phyloP scores from a whole-genome alignment of 768 basidiomycete species.

The Cystofilobasidium macerans region DNA sequence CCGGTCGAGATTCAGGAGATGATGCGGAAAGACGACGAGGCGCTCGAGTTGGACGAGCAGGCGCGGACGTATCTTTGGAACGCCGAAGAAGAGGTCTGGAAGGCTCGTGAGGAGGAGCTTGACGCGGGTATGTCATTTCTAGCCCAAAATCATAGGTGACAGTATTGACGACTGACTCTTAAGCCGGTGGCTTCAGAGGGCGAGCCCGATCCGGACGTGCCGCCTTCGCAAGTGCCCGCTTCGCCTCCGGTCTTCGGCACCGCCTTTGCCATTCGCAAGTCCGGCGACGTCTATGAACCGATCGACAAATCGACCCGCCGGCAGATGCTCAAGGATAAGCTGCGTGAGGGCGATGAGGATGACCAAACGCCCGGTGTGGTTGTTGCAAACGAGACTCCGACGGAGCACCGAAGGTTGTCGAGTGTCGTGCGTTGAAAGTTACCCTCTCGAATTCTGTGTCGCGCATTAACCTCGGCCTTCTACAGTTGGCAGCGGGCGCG shows the following conservation, averaged over 20 bases:
- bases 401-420: not conserved
- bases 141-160: not conserved
- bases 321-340: not conserved
- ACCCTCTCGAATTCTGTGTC: not conserved
- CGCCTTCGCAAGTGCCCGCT: not conserved
- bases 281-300: not conserved
- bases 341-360: not conserved
- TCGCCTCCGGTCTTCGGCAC: not conserved
- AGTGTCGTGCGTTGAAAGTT: not conserved
- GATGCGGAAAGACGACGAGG: not conserved
- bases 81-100: not conserved
- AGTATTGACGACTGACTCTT: not conserved
- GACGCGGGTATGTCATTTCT: not conserved
- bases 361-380: not conserved
- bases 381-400: not conserved
- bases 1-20: not conserved
- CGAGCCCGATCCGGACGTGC: not conserved
- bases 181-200: not conserved
- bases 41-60: not conserved
- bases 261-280: not conserved
- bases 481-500: not conserved
- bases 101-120: not conserved
- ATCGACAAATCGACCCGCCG: not conserved
- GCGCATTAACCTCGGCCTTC: not conserved
- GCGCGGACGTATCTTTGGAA: not conserved